A percentile compares a stretch with the other conserved stretches of the same genome.
Conservation (phyloP, 768 basidiomycete species). For the Scleroderma bovista region DNA sequence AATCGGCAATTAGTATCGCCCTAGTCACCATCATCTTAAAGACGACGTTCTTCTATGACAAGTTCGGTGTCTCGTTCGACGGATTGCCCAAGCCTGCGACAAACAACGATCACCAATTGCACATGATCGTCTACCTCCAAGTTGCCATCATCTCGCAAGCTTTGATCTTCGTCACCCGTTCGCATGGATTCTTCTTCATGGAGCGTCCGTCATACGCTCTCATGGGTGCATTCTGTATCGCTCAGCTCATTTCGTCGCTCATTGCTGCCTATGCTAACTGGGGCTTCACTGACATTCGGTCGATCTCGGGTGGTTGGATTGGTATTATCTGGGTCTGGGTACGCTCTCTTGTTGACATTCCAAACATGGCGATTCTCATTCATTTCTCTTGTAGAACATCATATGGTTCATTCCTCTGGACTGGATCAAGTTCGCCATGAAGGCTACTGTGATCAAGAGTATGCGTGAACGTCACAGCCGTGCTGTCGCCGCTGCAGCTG, state of each 20-base stretch:
- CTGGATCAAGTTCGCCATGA: constrained; percentile 94
- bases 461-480: constrained; percentile 62
- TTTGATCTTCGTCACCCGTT: constrained; percentile 92
- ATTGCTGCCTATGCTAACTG: constrained; percentile 92
- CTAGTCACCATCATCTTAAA: constrained; percentile 81
- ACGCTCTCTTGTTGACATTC: constrained; percentile 26
- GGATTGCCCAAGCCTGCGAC: constrained; percentile 18
- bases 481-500: constrained; percentile 34
- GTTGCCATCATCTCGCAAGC: constrained; percentile 99
- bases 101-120: constrained; percentile 64
- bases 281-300: constrained; percentile 83
- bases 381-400: constrained; percentile 58
- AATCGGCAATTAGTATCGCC: constrained; percentile 45
- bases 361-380: constrained; percentile 8
- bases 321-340: constrained; percentile 98
- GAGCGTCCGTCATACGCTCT: constrained; percentile 89
- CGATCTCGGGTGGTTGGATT: constrained; percentile 90
- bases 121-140: constrained; percentile 91
- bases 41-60: constrained; percentile 85
- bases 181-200: constrained; percentile 96
- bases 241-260: constrained; percentile 92
- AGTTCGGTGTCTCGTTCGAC: constrained; percentile 66
- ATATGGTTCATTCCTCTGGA: constrained; percentile 96
- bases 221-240: constrained; percentile 84
- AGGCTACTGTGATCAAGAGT: constrained; percentile 82